phyloP scores from a whole-genome alignment of 331 rosid genomes.

The Arachis monticola region DNA sequence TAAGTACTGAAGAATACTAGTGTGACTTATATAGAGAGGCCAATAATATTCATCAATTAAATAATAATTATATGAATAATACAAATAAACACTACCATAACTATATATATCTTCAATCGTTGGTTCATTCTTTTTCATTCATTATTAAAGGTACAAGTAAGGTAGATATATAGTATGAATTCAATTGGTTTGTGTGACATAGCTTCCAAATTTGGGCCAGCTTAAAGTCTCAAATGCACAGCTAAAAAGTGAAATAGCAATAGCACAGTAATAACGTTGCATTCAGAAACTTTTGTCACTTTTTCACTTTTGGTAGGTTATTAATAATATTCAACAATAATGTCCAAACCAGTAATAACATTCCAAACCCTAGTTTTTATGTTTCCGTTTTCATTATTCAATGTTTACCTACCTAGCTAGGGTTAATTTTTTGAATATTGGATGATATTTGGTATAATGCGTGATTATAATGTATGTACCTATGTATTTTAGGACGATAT shows the following conservation, averaged over 20 bases:
- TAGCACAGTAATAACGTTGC: slow-evolving; percentile 7
- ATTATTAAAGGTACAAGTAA: not conserved
- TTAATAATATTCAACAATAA: too few species aligned
- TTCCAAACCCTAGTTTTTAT: not conserved
- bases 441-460: too few species aligned
- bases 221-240: not conserved
- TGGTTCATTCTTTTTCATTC: too few species aligned
- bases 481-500: too few species aligned
- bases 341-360: not conserved
- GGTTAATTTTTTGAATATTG: too few species aligned
- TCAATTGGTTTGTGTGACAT: not conserved
- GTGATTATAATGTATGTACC: too few species aligned
- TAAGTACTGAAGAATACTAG: not conserved
- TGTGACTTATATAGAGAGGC: not conserved
- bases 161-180: not conserved
- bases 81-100: too few species aligned
- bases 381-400: not conserved
- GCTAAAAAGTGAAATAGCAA: slow-evolving; percentile 19
- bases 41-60: too few species aligned
- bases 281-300: not conserved
- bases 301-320: not conserved
- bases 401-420: not conserved
- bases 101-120: too few species aligned
- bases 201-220: slow-evolving; percentile 1
- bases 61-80: too few species aligned